Evolutionary conservation across 176 grass and related monocot species (phyloP), one percentile per base, ranked within the genome.

Genomic region (Aegilops bicornis): DNA sequence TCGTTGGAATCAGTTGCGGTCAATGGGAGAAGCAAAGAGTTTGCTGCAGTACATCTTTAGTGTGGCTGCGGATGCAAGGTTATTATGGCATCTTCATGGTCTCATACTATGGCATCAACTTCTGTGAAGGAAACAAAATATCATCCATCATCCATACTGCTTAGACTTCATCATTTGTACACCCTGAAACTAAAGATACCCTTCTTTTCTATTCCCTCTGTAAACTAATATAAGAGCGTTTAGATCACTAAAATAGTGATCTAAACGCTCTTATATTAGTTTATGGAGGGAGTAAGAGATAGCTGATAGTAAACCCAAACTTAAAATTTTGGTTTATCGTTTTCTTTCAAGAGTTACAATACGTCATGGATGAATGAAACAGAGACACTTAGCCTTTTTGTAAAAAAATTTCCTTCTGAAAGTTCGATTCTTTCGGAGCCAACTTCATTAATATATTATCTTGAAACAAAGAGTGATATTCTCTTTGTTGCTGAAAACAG

Each of bases 1-100:
- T 50, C 89, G 94, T 27, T 99, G 97, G 97, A 99, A 91, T 86
- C 94, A 99, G 84, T 79, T 99, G 67, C 83, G 94, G 31, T 96
- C 94, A 78, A 91, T 99, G 87, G 94, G 82, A 60, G 97, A 99
- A 48, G 93, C 97, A 77, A 99, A 96, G 89, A 96, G 89, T 78
- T 89, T 96, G 80, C 80, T 99, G 79, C 97, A 99, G n/a, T 94
- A 99, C 54, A 82, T 87, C 6, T 99, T 96, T 85, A 89, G 84
- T 78, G 73, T 96, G 79, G 90, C 97, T 69, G 94, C 87, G 19
- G 97, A 96, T 93, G 88, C 97, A 73, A 98, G 93, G 96, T 99
- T 82, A 43, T 56, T 69, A 62, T 86, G 24, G 20, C 6, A 60
- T 78, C 12, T 77, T 89, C 15, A 56, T 86, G 36, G 35, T 78